Evolutionary conservation across 2,329 filamentous ascomycete species (phyloP).

Genomic region (Hymenoscyphus infarciens): DNA sequence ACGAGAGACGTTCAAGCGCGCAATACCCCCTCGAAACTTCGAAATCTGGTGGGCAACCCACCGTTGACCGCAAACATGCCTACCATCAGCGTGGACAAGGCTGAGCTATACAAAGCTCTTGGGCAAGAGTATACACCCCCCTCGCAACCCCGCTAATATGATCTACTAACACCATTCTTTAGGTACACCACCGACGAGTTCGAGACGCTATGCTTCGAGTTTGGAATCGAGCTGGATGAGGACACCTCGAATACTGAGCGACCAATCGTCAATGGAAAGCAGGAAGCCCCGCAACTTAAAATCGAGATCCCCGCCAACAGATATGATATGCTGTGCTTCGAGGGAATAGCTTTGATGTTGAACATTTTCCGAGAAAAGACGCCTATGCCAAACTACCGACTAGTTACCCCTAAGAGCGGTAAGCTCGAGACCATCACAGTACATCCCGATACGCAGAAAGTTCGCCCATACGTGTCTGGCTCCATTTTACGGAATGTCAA

Average conservation of each 20-base stretch:
- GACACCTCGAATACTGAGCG: constrained; percentile 58
- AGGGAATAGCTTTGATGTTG: constrained; percentile 91
- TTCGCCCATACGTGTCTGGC: constrained; percentile 84
- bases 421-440: constrained; percentile 80
- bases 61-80: constrained; percentile 62
- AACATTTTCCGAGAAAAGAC: constrained; percentile 86
- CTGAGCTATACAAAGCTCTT: constrained; percentile 87
- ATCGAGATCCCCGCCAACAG: constrained; percentile 97
- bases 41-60: constrained; percentile 14
- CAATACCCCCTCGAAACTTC: constrained; percentile 2
- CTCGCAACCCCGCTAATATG: constrained; percentile 24
- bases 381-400: constrained; percentile 72
- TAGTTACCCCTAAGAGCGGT: constrained; percentile 68
- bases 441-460: constrained; percentile 66
- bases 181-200: constrained; percentile 92
- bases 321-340: constrained; percentile 94
- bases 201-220: constrained; percentile 97
- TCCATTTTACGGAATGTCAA: constrained; percentile 87
- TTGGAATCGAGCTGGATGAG: constrained; percentile 92
- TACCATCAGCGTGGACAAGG: constrained; percentile 95
- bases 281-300: constrained; percentile 90
- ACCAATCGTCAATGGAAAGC: constrained; percentile 70
- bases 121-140: constrained; percentile 68
- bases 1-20: not conserved
- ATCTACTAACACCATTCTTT: constrained; percentile 30